These are phyloP conservation scores for Tricholoma saponaceum DNA, from an alignment of 768 basidiomycete genomes.

Conservation along the genomic window DNA sequence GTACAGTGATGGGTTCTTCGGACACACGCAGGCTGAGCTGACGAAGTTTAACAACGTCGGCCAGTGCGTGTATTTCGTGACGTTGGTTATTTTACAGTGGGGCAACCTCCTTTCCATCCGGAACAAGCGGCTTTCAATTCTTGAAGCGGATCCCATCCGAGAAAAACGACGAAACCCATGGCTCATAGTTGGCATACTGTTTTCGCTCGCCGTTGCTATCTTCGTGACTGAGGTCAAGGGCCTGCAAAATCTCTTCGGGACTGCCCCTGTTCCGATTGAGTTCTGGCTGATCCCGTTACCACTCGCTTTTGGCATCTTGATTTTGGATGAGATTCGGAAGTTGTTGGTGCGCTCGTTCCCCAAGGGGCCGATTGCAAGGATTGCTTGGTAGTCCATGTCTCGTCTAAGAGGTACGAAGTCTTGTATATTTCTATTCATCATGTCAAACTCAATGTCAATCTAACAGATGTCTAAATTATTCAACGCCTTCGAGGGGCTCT, in stretches of 20 bases:
- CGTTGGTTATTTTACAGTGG: slow-evolving; percentile 42
- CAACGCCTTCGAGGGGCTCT: background rate
- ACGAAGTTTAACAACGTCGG: slow-evolving; percentile 32
- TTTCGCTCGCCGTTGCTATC: slow-evolving; percentile 30
- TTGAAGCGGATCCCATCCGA: slow-evolving; percentile 40
- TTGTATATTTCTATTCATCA: background rate
- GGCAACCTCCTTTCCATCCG: slow-evolving; percentile 37
- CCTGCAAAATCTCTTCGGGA: slow-evolving; percentile 37
- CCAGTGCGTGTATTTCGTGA: slow-evolving; percentile 28
- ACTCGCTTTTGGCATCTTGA: slow-evolving; percentile 35
- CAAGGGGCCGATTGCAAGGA: slow-evolving; percentile 7
- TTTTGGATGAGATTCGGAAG: slow-evolving; percentile 39
- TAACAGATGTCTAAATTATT: background rate
- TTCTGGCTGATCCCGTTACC: slow-evolving; percentile 45
- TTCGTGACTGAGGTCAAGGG: slow-evolving; percentile 40
- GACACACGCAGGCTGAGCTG: slow-evolving; percentile 25
- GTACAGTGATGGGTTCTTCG: slow-evolving; percentile 33
- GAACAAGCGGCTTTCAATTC: slow-evolving; percentile 36
- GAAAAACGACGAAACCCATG: slow-evolving; percentile 37
- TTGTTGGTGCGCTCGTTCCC: slow-evolving; percentile 24
- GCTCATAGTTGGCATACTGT: slow-evolving; percentile 17
- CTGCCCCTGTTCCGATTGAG: slow-evolving; percentile 38
- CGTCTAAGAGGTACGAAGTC: background rate
- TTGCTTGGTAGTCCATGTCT: slow-evolving; percentile 11
- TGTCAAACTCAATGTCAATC: background rate